These are phyloP conservation scores for Leccinellum albellum DNA, from an alignment of 768 basidiomycete species.

Conservation along the genomic window DNA sequence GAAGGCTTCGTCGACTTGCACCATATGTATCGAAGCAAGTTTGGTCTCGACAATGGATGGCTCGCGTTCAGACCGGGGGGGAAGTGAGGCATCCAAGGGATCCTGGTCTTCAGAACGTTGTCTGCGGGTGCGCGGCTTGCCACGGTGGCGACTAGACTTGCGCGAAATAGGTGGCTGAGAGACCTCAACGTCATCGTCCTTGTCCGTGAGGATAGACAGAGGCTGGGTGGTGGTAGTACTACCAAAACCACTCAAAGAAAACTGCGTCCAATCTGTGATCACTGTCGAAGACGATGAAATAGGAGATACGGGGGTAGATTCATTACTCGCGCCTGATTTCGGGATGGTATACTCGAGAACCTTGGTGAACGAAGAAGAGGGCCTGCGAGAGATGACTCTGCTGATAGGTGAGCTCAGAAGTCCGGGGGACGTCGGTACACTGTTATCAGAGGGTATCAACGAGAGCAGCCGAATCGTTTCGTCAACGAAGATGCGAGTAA, in stretches of 20 bases:
- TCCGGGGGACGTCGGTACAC: slow-evolving; percentile 27
- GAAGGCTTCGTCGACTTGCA: slow-evolving; percentile 78
- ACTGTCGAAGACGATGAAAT: slow-evolving; percentile 29
- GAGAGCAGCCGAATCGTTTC: slow-evolving; percentile 57
- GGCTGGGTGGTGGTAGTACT: slow-evolving; percentile 32
- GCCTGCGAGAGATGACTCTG: slow-evolving; percentile 27
- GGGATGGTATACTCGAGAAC: slow-evolving; percentile 21
- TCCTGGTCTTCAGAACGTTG: slow-evolving; percentile 21
- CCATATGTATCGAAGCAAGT: slow-evolving; percentile 36
- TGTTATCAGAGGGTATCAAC: slow-evolving; percentile 44
- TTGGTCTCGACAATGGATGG: slow-evolving; percentile 31
- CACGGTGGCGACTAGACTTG: slow-evolving; percentile 34
- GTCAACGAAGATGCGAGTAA: slow-evolving; percentile 60
- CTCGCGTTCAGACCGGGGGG: slow-evolving; percentile 15
- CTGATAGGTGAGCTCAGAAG: slow-evolving; percentile 35
- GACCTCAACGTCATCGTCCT: slow-evolving; percentile 62
- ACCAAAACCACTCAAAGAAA: slow-evolving; percentile 63
- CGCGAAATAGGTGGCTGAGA: slow-evolving; percentile 38
- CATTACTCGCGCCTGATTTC: slow-evolving; percentile 13
- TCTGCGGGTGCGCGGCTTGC: slow-evolving; percentile 25
- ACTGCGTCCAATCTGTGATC: slow-evolving; percentile 60
- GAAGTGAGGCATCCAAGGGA: slow-evolving; percentile 8
- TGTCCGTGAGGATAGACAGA: slow-evolving; percentile 56
- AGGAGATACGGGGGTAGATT: slow-evolving; percentile 26
- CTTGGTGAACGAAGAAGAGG: slow-evolving; percentile 30